Base-by-base conservation (phyloP, 371 early-diverging fungal species). In the Mucor irregularis region DNA sequence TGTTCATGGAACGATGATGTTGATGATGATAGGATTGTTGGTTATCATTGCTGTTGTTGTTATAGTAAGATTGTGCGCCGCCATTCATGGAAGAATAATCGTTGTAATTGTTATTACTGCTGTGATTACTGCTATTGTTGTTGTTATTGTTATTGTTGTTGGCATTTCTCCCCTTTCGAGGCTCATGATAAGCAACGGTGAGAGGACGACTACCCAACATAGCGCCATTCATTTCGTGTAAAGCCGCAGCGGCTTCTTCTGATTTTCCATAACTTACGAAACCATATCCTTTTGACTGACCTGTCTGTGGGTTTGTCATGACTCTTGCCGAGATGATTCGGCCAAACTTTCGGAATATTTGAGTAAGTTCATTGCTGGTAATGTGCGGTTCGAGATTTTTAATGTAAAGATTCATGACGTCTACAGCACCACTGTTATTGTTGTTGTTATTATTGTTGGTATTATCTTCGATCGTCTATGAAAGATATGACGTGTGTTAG, bases 361-460 rank as follows among this genome's bases (percentile, higher is more conserved):
- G 57, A 50, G 56, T 70, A 16, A 80, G 56, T 48, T 76, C 71
- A 11, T 62, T 44, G 38, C 59, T 80, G 5, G 66, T 74, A 30
- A 80, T 69, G 25, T 63, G 63, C 22, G 75, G 67, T 42, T 80
- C 80, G 30, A 80, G 62, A 48, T 80, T 80, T 56, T 80, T 80
- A 50, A 80, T 74, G 43, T 76, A 80, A 22, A 80, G 64, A 42
- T 80, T 80, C 54, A 67, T 61, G 22, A 61, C 56, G 28, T 75
- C 76, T 26, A 75, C 56, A 28, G 53, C 51, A 43, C 26, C n/a
- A 17, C 37, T 28, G 31, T 29, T 48, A 33, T 30, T 49, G 35
- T 30, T 46, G 47, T 46, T 46, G 33, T 17, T 26, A 21, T 42
- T 34, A 22, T 53, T 10, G 33, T 16, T 25, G 43, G 16, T 47